phyloP scores from a whole-genome alignment of 2,329 filamentous ascomycete genomes.

The Pezicula neosporulosa region DNA sequence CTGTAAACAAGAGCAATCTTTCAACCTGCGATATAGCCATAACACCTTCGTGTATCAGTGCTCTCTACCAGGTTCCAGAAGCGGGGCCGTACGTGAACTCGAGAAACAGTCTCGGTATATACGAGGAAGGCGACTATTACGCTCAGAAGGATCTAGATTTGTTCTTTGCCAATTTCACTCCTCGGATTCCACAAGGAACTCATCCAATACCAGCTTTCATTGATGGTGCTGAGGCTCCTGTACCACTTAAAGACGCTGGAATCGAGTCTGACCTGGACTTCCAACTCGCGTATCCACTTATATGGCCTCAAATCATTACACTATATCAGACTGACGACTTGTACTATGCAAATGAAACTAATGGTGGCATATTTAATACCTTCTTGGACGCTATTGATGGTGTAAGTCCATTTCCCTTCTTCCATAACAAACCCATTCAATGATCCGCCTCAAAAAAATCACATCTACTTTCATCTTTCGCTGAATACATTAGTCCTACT shows the following conservation, averaged over 20 bases:
- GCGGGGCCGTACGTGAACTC: not conserved
- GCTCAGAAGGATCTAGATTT: slow-evolving; percentile 31
- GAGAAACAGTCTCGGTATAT: slow-evolving; percentile 32
- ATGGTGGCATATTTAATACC: slow-evolving; percentile 36
- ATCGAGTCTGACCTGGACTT: slow-evolving; percentile 34
- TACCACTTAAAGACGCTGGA: slow-evolving; percentile 18
- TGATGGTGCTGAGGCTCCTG: slow-evolving; percentile 24
- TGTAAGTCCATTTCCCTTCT: slow-evolving; percentile 37
- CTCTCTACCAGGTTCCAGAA: slow-evolving; percentile 31
- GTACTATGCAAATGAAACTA: slow-evolving; percentile 3
- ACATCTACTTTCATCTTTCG: slow-evolving; percentile 22
- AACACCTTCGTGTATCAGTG: slow-evolving; percentile 22
- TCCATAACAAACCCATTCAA: too few species aligned
- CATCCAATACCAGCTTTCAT: slow-evolving; percentile 26
- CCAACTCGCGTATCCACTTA: slow-evolving; percentile 30
- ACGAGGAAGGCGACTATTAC: slow-evolving; percentile 33
- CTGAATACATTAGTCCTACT: slow-evolving; percentile 31
- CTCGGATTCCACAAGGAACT: slow-evolving; percentile 26
- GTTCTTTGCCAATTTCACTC: slow-evolving; percentile 27
- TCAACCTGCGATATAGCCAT: slow-evolving; percentile 17
- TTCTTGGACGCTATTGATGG: slow-evolving; percentile 43
- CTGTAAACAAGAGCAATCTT: not conserved
- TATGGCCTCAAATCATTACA: slow-evolving; percentile 34
- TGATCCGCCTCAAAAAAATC: too few species aligned
- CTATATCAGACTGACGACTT: slow-evolving; percentile 39